These are phyloP conservation scores for Pulicaria dysenterica DNA, from an alignment of 129 eudicot genomes.

Conservation along the genomic window DNA sequence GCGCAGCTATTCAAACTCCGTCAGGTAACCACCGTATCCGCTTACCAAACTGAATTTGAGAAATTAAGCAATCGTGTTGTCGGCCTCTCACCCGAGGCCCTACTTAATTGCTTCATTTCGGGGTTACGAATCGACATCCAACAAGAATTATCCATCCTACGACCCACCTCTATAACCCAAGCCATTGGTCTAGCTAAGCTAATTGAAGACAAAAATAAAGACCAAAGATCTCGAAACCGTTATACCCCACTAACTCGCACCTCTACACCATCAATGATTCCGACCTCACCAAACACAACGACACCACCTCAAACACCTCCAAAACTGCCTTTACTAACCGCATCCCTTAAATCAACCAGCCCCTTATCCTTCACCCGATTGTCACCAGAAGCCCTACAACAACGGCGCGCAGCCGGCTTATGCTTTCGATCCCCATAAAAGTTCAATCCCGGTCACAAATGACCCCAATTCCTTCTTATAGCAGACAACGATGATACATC, in stretches of 20 bases:
- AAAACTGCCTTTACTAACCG: no score
- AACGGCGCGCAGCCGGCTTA: background rate
- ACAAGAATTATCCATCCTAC: background rate
- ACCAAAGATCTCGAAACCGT: background rate
- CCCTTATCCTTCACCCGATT: no score
- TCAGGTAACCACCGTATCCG: no score
- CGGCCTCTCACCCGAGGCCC: background rate
- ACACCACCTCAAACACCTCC: no score
- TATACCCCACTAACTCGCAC: background rate
- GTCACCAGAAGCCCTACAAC: background rate
- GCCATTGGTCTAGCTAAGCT: background rate
- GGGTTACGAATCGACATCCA: background rate
- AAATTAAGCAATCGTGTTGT: background rate
- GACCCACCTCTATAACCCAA: background rate
- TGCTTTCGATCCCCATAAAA: background rate
- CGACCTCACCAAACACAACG: no score
- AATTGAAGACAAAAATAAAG: background rate
- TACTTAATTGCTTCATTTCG: background rate
- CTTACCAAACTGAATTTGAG: background rate
- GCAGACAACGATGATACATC: background rate
- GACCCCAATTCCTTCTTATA: background rate
- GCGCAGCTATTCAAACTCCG: no score
- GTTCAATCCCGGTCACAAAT: background rate
- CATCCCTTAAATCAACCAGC: no score
- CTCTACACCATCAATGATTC: no score